These are phyloP conservation scores for Suhomyces atakaporum DNA, from an alignment of 1,139 yeast species.

Conservation along the genomic window DNA sequence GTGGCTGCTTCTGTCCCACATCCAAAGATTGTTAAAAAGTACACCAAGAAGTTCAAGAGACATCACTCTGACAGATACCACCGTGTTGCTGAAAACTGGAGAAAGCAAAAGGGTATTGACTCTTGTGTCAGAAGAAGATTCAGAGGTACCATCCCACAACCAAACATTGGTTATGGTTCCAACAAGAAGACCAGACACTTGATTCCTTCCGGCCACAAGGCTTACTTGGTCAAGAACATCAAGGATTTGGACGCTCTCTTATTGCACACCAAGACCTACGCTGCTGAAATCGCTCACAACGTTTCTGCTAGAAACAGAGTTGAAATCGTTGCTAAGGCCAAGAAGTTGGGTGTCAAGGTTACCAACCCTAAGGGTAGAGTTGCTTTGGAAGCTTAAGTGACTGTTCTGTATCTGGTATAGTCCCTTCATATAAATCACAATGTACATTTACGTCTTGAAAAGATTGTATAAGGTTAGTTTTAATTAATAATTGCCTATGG, in stretches of 20 bases:
- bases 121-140: constrained; percentile 99
- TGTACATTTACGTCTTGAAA: constrained; percentile 13
- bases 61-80: constrained; percentile 99
- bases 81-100: constrained; percentile 99
- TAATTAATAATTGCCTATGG: no score
- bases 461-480: no score
- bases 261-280: constrained; percentile 97
- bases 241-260: constrained; percentile 93
- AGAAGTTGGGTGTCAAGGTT: constrained; percentile 97
- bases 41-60: constrained; percentile 98
- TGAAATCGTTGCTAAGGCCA: constrained; percentile 94
- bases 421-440: constrained; percentile 6
- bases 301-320: constrained; percentile 98
- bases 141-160: constrained; percentile 99
- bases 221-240: constrained; percentile 88
- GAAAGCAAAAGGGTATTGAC: constrained; percentile 99
- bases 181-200: constrained; percentile 98
- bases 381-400: constrained; percentile 87
- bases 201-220: constrained; percentile 98
- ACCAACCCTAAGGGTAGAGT: constrained; percentile 99
- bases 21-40: constrained; percentile 99
- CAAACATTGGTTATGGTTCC: constrained; percentile 99
- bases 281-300: constrained; percentile 99
- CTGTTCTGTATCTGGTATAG: constrained; percentile 3
- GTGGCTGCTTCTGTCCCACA: constrained; percentile 98